Conservation (phyloP, 2,329 filamentous ascomycete genomes). For the Elsinoe batatas region DNA sequence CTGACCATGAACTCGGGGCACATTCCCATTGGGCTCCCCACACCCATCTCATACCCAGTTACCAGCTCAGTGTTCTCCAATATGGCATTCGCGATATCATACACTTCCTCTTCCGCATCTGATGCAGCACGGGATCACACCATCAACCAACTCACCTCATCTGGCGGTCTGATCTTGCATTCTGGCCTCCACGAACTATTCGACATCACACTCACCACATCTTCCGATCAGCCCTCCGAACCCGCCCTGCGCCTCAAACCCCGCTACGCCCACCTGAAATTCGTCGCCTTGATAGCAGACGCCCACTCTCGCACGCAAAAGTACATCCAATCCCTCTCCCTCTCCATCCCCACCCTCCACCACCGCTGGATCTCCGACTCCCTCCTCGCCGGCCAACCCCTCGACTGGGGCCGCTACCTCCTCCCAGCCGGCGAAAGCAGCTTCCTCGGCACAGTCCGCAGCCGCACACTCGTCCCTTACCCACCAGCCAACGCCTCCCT, state of each 20-base stretch:
- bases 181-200: conserved; percentile 79
- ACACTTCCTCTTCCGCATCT: conserved; percentile 44
- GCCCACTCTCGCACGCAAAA: conserved; percentile 78
- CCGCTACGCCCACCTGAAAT: conserved; percentile 51
- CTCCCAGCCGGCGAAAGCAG: conserved; percentile 74
- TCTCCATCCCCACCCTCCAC: conserved; percentile 78
- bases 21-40: conserved; percentile 11
- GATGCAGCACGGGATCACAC: conserved; percentile 44
- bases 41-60: conserved; percentile 19
- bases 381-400: conserved; percentile 47
- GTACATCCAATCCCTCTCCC: conserved; percentile 86
- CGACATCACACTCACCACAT: conserved; percentile 27
- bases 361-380: conserved; percentile 73
- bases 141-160: conserved; percentile 52
- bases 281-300: conserved; percentile 79
- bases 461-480: conserved; percentile 55
- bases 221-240: conserved; percentile 24
- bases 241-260: conserved; percentile 35
- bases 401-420: conserved; percentile 73
- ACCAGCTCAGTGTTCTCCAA: conserved; percentile 53
- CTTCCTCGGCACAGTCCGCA: conserved; percentile 68
- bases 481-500: conserved; percentile 50
- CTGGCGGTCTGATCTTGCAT: conserved; percentile 62
- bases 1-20: conserved; percentile 9
- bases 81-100: conserved; percentile 84